These are phyloP conservation scores for Nicotiana paniculata DNA, from an alignment of 257 asterid genomes.

Conservation along the genomic window DNA sequence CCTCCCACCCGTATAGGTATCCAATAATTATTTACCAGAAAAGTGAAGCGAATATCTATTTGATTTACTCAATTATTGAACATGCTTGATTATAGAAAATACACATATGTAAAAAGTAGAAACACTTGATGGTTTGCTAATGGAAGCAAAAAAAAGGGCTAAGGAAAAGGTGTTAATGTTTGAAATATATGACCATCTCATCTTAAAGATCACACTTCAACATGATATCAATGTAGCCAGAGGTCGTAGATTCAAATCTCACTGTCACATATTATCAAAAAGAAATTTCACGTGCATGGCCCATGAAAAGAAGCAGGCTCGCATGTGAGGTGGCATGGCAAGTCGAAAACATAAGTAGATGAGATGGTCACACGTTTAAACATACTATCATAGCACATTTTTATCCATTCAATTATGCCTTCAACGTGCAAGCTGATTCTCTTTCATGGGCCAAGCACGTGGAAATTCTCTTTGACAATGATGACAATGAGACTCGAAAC, in stretches of 20 bases:
- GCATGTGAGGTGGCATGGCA: background rate
- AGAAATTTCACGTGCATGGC: background rate
- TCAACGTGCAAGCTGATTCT: too few species aligned
- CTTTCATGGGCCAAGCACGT: background rate
- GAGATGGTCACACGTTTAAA: background rate
- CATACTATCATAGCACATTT: background rate
- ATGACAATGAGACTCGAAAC: background rate
- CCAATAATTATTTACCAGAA: background rate
- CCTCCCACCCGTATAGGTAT: background rate
- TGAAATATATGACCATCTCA: background rate
- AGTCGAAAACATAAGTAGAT: background rate
- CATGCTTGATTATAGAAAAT: background rate
- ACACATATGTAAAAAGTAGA: background rate
- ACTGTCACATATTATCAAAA: background rate
- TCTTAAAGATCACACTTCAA: background rate
- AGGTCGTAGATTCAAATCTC: background rate
- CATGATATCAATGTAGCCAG: background rate
- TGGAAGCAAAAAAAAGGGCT: background rate
- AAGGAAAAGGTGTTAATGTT: background rate
- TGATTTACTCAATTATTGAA: background rate
- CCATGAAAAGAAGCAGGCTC: background rate
- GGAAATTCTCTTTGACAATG: background rate
- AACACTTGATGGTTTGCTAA: background rate
- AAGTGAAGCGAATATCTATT: background rate
- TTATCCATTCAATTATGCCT: background rate